Evolutionary conservation across 2,329 filamentous ascomycete species (phyloP), one percentile per base, ranked within the genome.

Genomic region (Pseudocercospora crystallina): DNA sequence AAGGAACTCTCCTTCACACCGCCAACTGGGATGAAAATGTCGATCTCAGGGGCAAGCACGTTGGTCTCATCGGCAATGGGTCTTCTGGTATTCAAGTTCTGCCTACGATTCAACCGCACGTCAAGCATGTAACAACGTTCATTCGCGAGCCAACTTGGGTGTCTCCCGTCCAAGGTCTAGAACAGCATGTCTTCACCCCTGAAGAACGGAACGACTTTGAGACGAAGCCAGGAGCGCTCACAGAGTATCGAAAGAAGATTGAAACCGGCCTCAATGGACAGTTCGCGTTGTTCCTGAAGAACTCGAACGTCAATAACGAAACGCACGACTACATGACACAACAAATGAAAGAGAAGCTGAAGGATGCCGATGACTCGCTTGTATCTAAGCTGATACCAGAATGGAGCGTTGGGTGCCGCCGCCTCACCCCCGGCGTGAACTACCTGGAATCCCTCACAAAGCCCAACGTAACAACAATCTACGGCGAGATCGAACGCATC

Each of bases 271-370:
- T 81, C 12, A 80, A 79, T 53, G 71, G 73, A 37, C 70, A 75
- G 8, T 80, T 80, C 67, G 75, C 74, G 31, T 74, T 80, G 62
- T 78, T 79, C 58, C 65, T 76, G 54, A 78, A 76, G 57, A 73
- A 72, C 10, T 73, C 69, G 5, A 49, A 68, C 34, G 73, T 75
- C 62, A 73, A 75, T 2, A 63, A 65, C 44, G 62, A 68, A 15
- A 75, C 75, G 8, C 65, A 68, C 12, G 68, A 71, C 15, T 72
- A 65, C 49, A 60, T 65, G 29, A 60, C 63, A 35, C 53, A 61
- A 5, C 67, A 72, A 41, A 76, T 76, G 73, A 61, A 61, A n/a
- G 58, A 58, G n/a, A 71, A 71, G 37, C 60, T 75, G 11, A 61
- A 69, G 32, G 62, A 75, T 26, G 20, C 20, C 20, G 20, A 26